phyloP scores from a whole-genome alignment of 2,329 filamentous ascomycete species.

The Colletotrichum nymphaeae region DNA sequence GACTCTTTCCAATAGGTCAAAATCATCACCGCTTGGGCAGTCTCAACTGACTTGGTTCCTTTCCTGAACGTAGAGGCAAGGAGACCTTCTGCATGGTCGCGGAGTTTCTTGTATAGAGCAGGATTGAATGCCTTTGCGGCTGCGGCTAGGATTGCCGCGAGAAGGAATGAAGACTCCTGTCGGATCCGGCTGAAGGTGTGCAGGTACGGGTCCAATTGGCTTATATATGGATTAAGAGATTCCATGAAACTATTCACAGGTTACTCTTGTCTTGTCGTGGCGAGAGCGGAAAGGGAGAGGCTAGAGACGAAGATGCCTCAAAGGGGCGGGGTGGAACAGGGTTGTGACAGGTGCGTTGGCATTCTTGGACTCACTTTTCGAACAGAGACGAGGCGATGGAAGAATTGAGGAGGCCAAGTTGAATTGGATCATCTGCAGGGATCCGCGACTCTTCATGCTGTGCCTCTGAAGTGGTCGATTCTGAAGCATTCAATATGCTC shows the following conservation, averaged over 20 bases:
- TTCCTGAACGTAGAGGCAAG: constrained; percentile 44
- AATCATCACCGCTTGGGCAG: constrained; percentile 51
- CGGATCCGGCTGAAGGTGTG: constrained; percentile 51
- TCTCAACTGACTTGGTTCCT: constrained; percentile 50
- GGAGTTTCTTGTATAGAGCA: constrained; percentile 40
- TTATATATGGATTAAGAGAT: constrained; percentile 53
- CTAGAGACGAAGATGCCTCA: not conserved
- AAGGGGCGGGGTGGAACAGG: not conserved
- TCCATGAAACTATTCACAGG: constrained; percentile 46
- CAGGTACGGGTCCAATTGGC: constrained; percentile 50
- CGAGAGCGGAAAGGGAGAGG: not conserved
- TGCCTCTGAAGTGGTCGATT: not conserved
- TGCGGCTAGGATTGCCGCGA: constrained; percentile 47
- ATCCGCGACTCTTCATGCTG: not conserved
- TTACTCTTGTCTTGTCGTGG: not conserved
- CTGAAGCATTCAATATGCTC: constrained; percentile 42
- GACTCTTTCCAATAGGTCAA: constrained; percentile 56
- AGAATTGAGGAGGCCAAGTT: constrained; percentile 8
- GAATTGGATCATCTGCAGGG: not conserved
- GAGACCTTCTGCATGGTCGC: constrained; percentile 40
- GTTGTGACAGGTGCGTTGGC: not conserved
- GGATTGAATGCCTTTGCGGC: constrained; percentile 51
- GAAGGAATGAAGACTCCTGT: constrained; percentile 48
- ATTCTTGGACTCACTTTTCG: not conserved
- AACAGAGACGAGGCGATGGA: constrained; percentile 24